Conservation (phyloP, 176 grass and related monocot species). For the Rhynchospora breviuscula region DNA sequence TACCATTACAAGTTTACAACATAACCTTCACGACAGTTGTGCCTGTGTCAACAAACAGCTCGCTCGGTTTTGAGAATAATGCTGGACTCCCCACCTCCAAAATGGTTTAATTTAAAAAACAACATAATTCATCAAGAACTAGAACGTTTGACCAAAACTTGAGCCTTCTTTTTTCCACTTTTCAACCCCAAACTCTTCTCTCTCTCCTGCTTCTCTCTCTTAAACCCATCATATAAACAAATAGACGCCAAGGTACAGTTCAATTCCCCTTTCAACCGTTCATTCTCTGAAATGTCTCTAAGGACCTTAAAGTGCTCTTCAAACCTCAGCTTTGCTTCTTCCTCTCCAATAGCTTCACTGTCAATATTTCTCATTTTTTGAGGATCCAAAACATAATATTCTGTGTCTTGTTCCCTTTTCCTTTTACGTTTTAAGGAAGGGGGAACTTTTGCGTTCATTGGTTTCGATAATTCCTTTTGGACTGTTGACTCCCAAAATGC, state of each 20-base stretch:
- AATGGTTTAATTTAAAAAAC: not conserved
- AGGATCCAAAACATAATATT: constrained; percentile 39
- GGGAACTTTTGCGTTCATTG: constrained; percentile 30
- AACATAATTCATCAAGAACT: not conserved
- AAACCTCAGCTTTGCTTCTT: constrained; percentile 48
- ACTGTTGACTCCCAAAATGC: constrained; percentile 65
- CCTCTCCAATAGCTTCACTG: constrained; percentile 40
- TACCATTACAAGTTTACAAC: not conserved
- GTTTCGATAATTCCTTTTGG: constrained; percentile 46
- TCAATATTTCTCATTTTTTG: constrained; percentile 30
- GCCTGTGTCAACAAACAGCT: not conserved
- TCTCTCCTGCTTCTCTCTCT: constrained; percentile 48
- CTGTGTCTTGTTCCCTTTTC: constrained; percentile 34
- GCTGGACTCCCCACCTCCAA: not conserved
- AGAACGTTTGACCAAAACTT: not conserved
- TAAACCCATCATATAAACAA: constrained; percentile 68
- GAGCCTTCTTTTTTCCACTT: not conserved
- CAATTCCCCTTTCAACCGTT: constrained; percentile 62
- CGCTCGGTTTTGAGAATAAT: not conserved
- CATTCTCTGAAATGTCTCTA: constrained; percentile 63
- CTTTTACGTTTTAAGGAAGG: constrained; percentile 43
- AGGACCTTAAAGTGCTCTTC: constrained; percentile 62
- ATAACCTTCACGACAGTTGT: not conserved
- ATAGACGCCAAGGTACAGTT: constrained; percentile 57
- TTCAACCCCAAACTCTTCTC: not conserved